A percentile compares a stretch with the other conserved stretches of the same genome.
These are phyloP conservation scores for Bruguiera hainesii DNA, from an alignment of 441 rosid genomes.

Conservation along the genomic window DNA sequence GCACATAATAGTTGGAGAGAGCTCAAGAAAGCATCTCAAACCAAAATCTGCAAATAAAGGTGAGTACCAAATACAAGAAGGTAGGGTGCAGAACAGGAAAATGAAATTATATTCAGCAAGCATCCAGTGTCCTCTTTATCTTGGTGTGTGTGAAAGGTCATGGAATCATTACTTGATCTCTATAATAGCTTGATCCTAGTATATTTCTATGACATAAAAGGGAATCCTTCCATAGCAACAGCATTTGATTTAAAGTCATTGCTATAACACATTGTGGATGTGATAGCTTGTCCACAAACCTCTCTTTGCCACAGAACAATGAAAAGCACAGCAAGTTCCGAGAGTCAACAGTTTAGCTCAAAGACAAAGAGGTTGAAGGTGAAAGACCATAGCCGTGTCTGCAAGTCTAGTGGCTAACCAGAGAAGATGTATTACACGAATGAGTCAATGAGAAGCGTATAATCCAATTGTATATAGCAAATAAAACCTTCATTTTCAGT, in stretches of 20 bases:
- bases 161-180: no score
- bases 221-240: background rate
- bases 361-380: background rate
- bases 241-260: background rate
- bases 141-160: background rate
- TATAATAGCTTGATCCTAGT: background rate
- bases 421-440: no score
- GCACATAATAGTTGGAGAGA: slow-evolving; percentile 6
- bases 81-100: background rate
- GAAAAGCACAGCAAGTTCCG: no score
- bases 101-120: background rate
- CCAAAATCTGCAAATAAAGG: slow-evolving; percentile 1
- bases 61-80: slow-evolving; percentile 4
- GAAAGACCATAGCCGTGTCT: background rate
- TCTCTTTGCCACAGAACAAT: no score
- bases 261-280: background rate
- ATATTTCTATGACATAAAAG: background rate
- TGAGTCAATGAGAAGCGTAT: no score
- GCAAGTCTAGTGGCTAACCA: no score
- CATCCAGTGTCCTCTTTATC: background rate
- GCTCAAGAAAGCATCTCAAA: slow-evolving; percentile 9
- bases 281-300: no score
- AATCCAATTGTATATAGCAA: no score
- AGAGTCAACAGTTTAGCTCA: background rate
- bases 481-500: no score